Percentiles rank a stretch among this genome's conserved stretches.
These are phyloP conservation scores for Colletotrichum chlorophyti DNA, from an alignment of 2,329 filamentous ascomycete species.

Conservation along the genomic window DNA sequence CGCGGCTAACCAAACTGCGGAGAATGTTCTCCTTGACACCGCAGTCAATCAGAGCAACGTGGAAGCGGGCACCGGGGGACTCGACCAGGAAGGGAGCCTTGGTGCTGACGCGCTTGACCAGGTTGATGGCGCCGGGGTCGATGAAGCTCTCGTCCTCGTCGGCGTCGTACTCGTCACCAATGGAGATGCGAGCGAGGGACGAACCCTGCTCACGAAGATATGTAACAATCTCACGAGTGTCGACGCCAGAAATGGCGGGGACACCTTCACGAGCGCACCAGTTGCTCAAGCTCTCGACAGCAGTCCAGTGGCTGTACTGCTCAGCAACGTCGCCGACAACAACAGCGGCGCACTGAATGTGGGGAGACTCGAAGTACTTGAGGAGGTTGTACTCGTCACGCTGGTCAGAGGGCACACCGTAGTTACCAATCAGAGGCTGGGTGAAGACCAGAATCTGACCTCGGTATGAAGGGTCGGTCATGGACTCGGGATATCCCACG, in stretches of 20 bases:
- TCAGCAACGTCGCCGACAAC: slow-evolving; percentile 94
- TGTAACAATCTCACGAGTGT: slow-evolving; percentile 96
- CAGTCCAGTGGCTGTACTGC: slow-evolving; percentile 98
- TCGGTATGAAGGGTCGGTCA: slow-evolving; percentile 87
- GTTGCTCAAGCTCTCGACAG: slow-evolving; percentile 88
- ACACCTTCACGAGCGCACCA: slow-evolving; percentile 98
- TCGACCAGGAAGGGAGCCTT: slow-evolving; percentile 97
- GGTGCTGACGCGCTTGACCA: slow-evolving; percentile 95
- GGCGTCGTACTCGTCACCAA: slow-evolving; percentile 97
- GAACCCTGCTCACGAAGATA: slow-evolving; percentile 96
- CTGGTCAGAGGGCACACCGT: slow-evolving; percentile 87
- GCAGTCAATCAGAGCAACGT: slow-evolving; percentile 95
- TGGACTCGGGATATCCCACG: slow-evolving; percentile 95
- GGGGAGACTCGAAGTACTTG: slow-evolving; percentile 97
- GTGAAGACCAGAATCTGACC: slow-evolving; percentile 99
- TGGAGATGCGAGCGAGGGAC: slow-evolving; percentile 90
- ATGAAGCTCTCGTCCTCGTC: slow-evolving; percentile 97
- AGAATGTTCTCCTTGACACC: slow-evolving; percentile 99
- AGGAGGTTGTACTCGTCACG: slow-evolving; percentile 89
- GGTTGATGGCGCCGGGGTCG: slow-evolving; percentile 95
- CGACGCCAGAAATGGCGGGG: slow-evolving; percentile 94
- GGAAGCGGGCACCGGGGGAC: slow-evolving; percentile 81
- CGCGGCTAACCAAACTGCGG: slow-evolving; percentile 88
- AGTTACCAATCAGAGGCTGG: slow-evolving; percentile 97
- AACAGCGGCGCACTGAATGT: slow-evolving; percentile 95